A percentile compares a stretch with the other conserved stretches of the same genome.
These are phyloP conservation scores for Omphalea diandra DNA, from an alignment of 441 rosid genomes.

Conservation along the genomic window DNA sequence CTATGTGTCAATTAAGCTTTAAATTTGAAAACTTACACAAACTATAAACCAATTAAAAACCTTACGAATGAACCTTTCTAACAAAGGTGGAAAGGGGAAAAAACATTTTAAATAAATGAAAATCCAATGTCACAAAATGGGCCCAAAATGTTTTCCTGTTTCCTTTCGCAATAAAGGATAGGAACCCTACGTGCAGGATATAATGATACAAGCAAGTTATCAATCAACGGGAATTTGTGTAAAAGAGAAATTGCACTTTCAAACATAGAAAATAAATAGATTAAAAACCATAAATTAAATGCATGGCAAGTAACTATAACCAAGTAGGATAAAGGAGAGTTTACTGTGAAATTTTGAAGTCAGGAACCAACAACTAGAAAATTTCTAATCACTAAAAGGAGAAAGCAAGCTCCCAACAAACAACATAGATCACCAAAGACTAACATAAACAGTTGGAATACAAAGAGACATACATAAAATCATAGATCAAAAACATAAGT, in stretches of 20 bases:
- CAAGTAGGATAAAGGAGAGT: not conserved
- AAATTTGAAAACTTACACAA: not conserved
- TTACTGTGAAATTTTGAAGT: not conserved
- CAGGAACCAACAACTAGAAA: not conserved
- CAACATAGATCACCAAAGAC: not conserved
- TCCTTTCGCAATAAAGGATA: not conserved
- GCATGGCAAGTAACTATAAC: not conserved
- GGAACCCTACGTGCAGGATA: not conserved
- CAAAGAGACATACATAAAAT: not conserved
- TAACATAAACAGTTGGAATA: not conserved
- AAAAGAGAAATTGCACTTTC: not conserved
- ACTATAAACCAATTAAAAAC: not conserved
- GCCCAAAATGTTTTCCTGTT: not conserved
- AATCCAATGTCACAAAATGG: not conserved
- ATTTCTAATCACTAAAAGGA: not conserved
- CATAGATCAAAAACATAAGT: slow-evolving; percentile 2
- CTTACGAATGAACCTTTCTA: not conserved
- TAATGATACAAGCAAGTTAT: not conserved
- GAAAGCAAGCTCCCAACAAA: not conserved
- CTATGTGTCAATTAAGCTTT: not conserved
- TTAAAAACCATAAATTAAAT: not conserved
- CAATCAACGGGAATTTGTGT: not conserved
- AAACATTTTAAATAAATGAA: not conserved
- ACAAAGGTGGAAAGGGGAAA: not conserved
- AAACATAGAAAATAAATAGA: not conserved